phyloP scores from a whole-genome alignment of 2,329 filamentous ascomycete species.

The Albophoma yamanashiensis region DNA sequence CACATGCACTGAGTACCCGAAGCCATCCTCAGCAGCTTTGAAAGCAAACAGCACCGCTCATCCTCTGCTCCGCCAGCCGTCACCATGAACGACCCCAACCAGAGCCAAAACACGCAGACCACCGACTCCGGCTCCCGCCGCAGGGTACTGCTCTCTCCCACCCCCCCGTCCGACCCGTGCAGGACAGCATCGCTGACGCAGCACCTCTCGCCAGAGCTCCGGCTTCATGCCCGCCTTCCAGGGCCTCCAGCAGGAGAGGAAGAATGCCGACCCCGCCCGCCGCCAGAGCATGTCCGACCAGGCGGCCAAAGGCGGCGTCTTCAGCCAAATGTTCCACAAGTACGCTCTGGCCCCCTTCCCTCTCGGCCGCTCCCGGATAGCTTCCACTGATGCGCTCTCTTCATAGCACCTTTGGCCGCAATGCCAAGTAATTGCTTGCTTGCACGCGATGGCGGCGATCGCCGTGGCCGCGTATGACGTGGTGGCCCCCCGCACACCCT shows the following conservation, averaged over 20 bases:
- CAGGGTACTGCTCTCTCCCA: constrained; percentile 11
- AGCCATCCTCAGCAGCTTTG: not conserved
- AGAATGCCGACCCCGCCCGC: constrained; percentile 33
- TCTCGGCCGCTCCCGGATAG: not conserved
- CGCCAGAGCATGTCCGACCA: constrained; percentile 47
- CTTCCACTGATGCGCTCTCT: not conserved
- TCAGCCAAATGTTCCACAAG: constrained; percentile 48
- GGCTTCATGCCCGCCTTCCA: constrained; percentile 37
- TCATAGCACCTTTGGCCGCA: constrained; percentile 22
- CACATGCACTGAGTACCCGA: not conserved
- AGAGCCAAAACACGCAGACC: constrained; percentile 8
- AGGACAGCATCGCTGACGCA: not conserved
- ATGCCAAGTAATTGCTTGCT: constrained; percentile 11
- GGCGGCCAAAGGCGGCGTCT: constrained; percentile 34
- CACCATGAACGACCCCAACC: constrained; percentile 19
- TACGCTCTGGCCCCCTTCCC: constrained; percentile 19
- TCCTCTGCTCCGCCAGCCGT: not conserved
- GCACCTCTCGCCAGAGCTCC: constrained; percentile 25
- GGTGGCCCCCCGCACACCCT: not conserved
- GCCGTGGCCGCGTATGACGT: not conserved
- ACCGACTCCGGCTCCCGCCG: constrained; percentile 15
- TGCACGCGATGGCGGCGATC: not conserved
- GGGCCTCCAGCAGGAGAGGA: constrained; percentile 39
- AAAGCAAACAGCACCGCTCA: not conserved
- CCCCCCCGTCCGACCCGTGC: not conserved